Evolutionary conservation across 106 monocot genomes (phyloP), one percentile per base, ranked within the genome.

Genomic region (Acanthochlamys bracteata): DNA sequence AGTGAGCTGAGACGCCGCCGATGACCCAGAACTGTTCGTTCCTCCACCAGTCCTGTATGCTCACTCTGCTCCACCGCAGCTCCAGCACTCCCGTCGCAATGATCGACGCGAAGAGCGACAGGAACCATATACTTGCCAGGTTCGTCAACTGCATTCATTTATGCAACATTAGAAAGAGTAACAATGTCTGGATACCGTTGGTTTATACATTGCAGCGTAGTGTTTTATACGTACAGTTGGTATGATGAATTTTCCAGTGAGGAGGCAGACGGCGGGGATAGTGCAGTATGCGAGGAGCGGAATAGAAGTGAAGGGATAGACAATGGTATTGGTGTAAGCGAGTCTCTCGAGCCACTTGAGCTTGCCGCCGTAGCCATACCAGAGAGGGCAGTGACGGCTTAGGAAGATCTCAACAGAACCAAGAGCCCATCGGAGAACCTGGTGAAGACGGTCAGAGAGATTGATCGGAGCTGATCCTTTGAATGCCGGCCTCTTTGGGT

Each of bases 21-120:
- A 95, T 95, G 58, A 87, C 86, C 94, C 94, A 95, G 78, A 90
- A 90, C 70, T 95, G 94, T 72, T 95, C 94, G 67, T 90, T 95
- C n/a, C 94, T 76, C 94, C 94, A 95, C 94, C 90, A 95, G 79
- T 89, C 93, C 64, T 83, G 75, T 60, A 94, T 89, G 79, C 93
- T 89, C 19, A 94, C 89, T 1, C 79, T 77, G 64, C 93, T 94
- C 89, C 93, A 94, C 21, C 86, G 81, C 13, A 94, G 79, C 73
- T 94, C 89, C 1, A 94, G 79, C 40, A 94, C 73, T 14, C 89
- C 93, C 17, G 89, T 94, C 4, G 89, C 89, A 15, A 94, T 90
- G 77, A 94, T 94, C 62, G 89, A 89, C 69, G 82, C 62, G 81
- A 94, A 94, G 49, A 94, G 89, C 0, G 79, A 86, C 53, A 94